A percentile compares a stretch with the other conserved stretches of the same genome.
These are phyloP conservation scores for Penicillium digitatum DNA, from an alignment of 2,329 filamentous ascomycete genomes.

Conservation along the genomic window DNA sequence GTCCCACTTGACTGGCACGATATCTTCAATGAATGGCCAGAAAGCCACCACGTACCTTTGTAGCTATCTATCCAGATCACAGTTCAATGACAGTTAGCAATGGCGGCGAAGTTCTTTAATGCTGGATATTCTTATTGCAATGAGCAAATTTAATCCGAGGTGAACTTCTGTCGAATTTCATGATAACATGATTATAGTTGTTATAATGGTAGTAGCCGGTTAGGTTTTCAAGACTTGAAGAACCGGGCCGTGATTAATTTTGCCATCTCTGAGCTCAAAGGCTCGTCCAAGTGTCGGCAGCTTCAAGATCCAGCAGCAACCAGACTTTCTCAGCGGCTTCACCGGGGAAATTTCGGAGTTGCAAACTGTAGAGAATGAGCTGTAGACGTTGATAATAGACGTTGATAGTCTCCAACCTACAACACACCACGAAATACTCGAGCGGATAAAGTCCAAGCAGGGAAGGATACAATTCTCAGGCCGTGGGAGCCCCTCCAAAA, in stretches of 20 bases:
- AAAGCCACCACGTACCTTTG: too few species aligned
- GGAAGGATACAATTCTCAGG: neutral
- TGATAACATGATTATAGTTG: neutral
- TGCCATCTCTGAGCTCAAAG: neutral
- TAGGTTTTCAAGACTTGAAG: neutral
- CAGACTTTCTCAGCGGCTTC: neutral
- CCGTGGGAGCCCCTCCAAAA: neutral
- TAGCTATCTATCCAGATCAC: too few species aligned
- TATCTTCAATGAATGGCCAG: too few species aligned
- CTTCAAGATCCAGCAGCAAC: neutral
- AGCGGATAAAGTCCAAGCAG: constrained; percentile 20
- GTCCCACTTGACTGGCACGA: too few species aligned
- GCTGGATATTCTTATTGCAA: neutral
- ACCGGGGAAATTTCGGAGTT: neutral
- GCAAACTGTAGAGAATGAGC: neutral
- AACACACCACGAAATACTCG: neutral
- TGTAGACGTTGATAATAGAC: too few species aligned
- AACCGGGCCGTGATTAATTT: too few species aligned
- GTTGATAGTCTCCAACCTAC: too few species aligned
- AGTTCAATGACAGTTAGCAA: neutral
- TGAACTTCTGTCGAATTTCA: neutral
- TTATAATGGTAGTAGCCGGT: neutral
- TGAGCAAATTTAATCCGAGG: neutral
- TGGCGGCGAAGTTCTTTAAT: neutral
- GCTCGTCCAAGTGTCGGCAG: neutral